phyloP scores from a whole-genome alignment of 1,284 basidiomycete species.

The Thelephora terrestris region DNA sequence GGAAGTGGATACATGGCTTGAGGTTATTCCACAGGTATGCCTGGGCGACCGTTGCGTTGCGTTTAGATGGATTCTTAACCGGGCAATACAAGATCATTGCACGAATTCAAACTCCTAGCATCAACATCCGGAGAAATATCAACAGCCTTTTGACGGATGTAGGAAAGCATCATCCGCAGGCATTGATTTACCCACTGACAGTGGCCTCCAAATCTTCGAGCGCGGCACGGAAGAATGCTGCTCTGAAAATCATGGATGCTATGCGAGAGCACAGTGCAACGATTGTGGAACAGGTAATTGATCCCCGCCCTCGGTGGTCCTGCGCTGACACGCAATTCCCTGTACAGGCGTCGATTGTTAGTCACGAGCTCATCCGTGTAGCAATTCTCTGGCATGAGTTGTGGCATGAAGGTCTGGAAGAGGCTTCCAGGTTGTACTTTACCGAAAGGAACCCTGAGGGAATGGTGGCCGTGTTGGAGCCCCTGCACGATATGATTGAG shows the following conservation, averaged over 20 bases:
- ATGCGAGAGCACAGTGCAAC: slow-evolving; percentile 88
- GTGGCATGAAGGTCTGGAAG: slow-evolving; percentile 98
- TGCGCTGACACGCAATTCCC: neutral
- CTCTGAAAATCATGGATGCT: slow-evolving; percentile 82
- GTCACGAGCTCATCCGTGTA: slow-evolving; percentile 92
- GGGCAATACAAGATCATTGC: slow-evolving; percentile 78
- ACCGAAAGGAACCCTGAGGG: slow-evolving; percentile 98
- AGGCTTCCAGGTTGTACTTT: slow-evolving; percentile 95
- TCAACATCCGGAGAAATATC: slow-evolving; percentile 84
- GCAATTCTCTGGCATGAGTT: slow-evolving; percentile 99
- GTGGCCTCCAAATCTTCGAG: slow-evolving; percentile 97
- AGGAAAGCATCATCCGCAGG: slow-evolving; percentile 95
- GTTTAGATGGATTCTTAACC: neutral
- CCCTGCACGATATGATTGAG: slow-evolving; percentile 91
- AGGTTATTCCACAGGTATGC: slow-evolving; percentile 91
- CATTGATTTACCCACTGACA: slow-evolving; percentile 95
- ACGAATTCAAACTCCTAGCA: slow-evolving; percentile 90
- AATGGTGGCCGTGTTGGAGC: slow-evolving; percentile 94
- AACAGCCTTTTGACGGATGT: slow-evolving; percentile 87
- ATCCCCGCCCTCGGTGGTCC: neutral
- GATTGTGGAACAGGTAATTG: slow-evolving; percentile 80
- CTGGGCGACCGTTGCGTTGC: neutral
- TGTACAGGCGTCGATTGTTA: slow-evolving; percentile 80
- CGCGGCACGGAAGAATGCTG: slow-evolving; percentile 72
- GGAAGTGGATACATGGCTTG: slow-evolving; percentile 96